These are phyloP conservation scores for Dioscorea zingiberensis DNA, from an alignment of 106 monocot species.

Conservation along the genomic window DNA sequence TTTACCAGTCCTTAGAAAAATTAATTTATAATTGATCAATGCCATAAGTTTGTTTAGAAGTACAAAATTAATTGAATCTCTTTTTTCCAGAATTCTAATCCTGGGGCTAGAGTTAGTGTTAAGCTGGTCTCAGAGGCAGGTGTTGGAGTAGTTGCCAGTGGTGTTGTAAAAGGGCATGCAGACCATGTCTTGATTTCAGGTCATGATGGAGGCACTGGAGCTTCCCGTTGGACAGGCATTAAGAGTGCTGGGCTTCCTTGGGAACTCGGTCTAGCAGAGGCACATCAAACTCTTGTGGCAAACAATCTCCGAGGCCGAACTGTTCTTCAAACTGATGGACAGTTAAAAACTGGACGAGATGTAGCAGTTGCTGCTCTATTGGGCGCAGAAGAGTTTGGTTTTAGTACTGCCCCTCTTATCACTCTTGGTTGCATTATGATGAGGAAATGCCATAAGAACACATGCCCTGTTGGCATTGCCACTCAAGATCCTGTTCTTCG, in stretches of 20 bases:
- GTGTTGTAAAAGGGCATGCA: constrained; percentile 98
- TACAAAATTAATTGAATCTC: too few relatives aligned
- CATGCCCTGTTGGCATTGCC: constrained; percentile 97
- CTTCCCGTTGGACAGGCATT: constrained; percentile 98
- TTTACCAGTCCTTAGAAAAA: too few relatives aligned
- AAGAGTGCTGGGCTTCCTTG: constrained; percentile 98
- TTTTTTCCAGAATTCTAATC: constrained; percentile 88
- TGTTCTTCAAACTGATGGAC: constrained; percentile 93
- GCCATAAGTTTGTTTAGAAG: too few relatives aligned
- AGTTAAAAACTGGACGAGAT: constrained; percentile 95
- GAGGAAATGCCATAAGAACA: constrained; percentile 97
- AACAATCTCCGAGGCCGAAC: constrained; percentile 97
- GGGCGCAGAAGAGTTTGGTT: constrained; percentile 99
- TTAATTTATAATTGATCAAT: too few relatives aligned
- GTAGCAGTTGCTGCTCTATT: constrained; percentile 92
- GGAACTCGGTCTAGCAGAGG: constrained; percentile 97
- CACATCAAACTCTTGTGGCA: constrained; percentile 92
- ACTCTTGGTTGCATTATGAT: constrained; percentile 99
- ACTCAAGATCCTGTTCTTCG: constrained; percentile 97
- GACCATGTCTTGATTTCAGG: constrained; percentile 99
- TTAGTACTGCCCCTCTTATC: constrained; percentile 96
- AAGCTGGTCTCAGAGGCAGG: constrained; percentile 98
- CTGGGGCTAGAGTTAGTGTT: constrained; percentile 89
- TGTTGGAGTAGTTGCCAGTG: constrained; percentile 98
- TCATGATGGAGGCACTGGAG: constrained; percentile 98